Conservation (phyloP, 176 grass and related monocot species). For the Oryza glaberrima region DNA sequence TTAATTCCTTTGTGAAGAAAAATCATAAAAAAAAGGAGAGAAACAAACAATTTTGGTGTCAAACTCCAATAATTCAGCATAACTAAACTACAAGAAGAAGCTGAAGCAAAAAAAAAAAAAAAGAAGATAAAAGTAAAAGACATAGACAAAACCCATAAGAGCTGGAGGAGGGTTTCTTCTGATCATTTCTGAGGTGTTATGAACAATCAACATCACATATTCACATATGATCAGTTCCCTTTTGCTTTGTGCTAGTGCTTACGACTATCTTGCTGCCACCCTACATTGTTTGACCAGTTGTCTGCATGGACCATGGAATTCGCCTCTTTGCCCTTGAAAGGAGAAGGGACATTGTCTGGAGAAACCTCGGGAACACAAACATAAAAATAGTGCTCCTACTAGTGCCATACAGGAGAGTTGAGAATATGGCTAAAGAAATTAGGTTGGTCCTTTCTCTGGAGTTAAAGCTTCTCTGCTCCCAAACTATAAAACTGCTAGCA, state of each 20-base stretch:
- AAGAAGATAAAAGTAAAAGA: neutral
- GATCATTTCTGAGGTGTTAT: neutral
- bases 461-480: slow-evolving; percentile 13
- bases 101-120: slow-evolving; percentile 12
- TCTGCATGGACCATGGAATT: slow-evolving; percentile 62
- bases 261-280: slow-evolving; percentile 43
- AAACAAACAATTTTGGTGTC: slow-evolving; percentile 35
- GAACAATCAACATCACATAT: slow-evolving; percentile 52
- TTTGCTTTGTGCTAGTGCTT: slow-evolving; percentile 36
- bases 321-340: slow-evolving; percentile 46
- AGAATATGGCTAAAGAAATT: slow-evolving; percentile 31
- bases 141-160: slow-evolving; percentile 43
- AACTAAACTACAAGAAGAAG: slow-evolving; percentile 10
- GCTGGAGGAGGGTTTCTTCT: slow-evolving; percentile 39
- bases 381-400: slow-evolving; percentile 37
- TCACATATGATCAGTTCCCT: slow-evolving; percentile 44
- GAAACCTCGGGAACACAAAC: slow-evolving; percentile 73
- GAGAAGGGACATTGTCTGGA: slow-evolving; percentile 45
- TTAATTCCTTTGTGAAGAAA: slow-evolving; percentile 45
- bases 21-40: slow-evolving; percentile 1
- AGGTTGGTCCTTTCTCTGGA: neutral
- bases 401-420: slow-evolving; percentile 41
- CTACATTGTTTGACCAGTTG: slow-evolving; percentile 71
- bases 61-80: neutral
- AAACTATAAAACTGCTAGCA: neutral